Evolutionary conservation across 2,329 filamentous ascomycete species (phyloP).

Genomic region (Fusarium xylarioides): DNA sequence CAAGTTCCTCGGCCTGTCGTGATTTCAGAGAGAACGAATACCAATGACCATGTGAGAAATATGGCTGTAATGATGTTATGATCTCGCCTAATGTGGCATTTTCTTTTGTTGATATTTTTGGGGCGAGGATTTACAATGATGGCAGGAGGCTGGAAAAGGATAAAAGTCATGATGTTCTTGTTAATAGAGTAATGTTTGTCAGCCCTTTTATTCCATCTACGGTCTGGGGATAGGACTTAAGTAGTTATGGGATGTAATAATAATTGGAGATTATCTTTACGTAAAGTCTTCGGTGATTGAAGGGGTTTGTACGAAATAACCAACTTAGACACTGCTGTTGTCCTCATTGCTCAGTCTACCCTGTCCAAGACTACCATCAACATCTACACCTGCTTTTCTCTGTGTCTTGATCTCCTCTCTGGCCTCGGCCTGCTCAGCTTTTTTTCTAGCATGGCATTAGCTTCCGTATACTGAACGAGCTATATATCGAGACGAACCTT

Average conservation of each 20-base stretch:
- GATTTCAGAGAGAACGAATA: not conserved
- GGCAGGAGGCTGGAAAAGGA: constrained; percentile 2
- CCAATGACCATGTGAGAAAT: not conserved
- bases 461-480: not conserved
- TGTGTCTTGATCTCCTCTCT: constrained; percentile 30
- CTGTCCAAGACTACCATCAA: constrained; percentile 32
- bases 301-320: not conserved
- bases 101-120: constrained; percentile 18
- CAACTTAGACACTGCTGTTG: constrained; percentile 15
- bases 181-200: constrained; percentile 21
- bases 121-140: constrained; percentile 3
- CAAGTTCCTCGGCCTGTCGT: constrained; percentile 61
- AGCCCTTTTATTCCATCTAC: not conserved
- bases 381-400: constrained; percentile 28
- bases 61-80: constrained; percentile 35
- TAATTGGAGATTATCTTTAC: not conserved
- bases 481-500: constrained; percentile 1
- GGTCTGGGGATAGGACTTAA: not conserved
- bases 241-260: not conserved
- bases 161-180: not conserved
- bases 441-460: constrained; percentile 27
- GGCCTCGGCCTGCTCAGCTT: constrained; percentile 31
- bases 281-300: not conserved
- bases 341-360: constrained; percentile 26
- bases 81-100: constrained; percentile 25